Evolutionary conservation across 768 basidiomycete genomes (phyloP).

Genomic region (Tylopilus intermedius): DNA sequence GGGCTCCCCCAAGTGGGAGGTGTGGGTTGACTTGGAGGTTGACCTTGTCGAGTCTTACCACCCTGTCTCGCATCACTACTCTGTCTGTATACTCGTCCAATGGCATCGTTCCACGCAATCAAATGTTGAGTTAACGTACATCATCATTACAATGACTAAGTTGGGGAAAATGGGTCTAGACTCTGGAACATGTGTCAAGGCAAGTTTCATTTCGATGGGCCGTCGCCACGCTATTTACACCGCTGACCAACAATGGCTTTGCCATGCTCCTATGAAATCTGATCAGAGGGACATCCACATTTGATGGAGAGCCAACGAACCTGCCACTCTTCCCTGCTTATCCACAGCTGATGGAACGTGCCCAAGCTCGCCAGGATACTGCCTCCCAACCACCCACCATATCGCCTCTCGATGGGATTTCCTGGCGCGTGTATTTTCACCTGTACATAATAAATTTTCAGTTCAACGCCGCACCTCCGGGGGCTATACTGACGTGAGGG

Average conservation of each 20-base stretch:
- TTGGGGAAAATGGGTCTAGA: too few species aligned
- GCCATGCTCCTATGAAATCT: constrained; percentile 62
- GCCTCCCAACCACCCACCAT: constrained; percentile 93
- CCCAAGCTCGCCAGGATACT: constrained; percentile 92
- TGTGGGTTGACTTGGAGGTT: constrained; percentile 31
- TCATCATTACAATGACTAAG: too few species aligned
- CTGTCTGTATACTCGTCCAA: constrained; percentile 12
- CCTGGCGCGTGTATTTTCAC: constrained; percentile 91
- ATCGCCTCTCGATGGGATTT: constrained; percentile 83
- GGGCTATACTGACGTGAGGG: constrained; percentile 59
- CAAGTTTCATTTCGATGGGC: neutral
- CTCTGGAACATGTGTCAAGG: neutral
- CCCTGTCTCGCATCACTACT: constrained; percentile 6
- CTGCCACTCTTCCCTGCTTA: constrained; percentile 90
- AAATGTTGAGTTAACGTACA: neutral
- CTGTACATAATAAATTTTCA: constrained; percentile 36
- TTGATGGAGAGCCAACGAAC: constrained; percentile 37
- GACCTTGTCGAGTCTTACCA: constrained; percentile 31
- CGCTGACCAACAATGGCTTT: constrained; percentile 77
- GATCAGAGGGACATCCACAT: constrained; percentile 1
- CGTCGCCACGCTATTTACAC: constrained; percentile 55
- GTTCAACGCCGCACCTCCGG: neutral
- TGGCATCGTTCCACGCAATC: constrained; percentile 7
- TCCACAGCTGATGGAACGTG: constrained; percentile 97
- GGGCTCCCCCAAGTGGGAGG: constrained; percentile 6